Conservation (phyloP, 2,329 filamentous ascomycete genomes). For the Trichoderma sp. region DNA sequence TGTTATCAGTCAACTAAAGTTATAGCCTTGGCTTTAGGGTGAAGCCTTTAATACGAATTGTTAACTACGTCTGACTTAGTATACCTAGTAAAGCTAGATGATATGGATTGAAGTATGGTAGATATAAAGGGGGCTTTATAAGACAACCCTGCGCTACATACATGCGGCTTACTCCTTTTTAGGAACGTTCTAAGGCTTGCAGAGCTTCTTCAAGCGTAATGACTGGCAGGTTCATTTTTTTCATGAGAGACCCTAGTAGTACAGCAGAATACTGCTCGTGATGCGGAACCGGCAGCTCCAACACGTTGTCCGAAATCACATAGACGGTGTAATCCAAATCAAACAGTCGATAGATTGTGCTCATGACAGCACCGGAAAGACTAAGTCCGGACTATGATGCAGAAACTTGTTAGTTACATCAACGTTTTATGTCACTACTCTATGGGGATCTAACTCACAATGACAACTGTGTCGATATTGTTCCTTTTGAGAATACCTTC, state of each 20-base stretch:
- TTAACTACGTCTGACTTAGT: neutral
- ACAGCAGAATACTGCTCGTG: neutral
- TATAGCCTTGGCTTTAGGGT: neutral
- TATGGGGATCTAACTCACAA: slow-evolving; percentile 32
- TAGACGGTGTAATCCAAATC: slow-evolving; percentile 47
- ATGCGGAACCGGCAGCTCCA: slow-evolving; percentile 28
- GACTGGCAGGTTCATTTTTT: slow-evolving; percentile 23
- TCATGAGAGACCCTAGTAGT: neutral
- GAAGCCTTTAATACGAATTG: neutral
- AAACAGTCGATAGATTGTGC: slow-evolving; percentile 46
- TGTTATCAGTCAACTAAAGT: neutral
- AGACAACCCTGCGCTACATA: neutral
- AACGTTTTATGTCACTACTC: neutral
- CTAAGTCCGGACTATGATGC: slow-evolving; percentile 40
- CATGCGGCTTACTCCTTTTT: neutral
- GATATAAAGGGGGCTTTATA: neutral
- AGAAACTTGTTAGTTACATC: neutral
- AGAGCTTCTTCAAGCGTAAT: slow-evolving; percentile 21
- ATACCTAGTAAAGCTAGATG: neutral
- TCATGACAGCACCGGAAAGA: slow-evolving; percentile 46
- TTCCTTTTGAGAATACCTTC: slow-evolving; percentile 44
- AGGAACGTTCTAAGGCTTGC: neutral
- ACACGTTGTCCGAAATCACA: slow-evolving; percentile 41
- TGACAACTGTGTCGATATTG: slow-evolving; percentile 45
- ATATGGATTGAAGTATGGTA: neutral